Evolutionary conservation across 1,139 yeast species (phyloP), one percentile per base, ranked within the genome.

Genomic region (Ogataea hybrid): DNA sequence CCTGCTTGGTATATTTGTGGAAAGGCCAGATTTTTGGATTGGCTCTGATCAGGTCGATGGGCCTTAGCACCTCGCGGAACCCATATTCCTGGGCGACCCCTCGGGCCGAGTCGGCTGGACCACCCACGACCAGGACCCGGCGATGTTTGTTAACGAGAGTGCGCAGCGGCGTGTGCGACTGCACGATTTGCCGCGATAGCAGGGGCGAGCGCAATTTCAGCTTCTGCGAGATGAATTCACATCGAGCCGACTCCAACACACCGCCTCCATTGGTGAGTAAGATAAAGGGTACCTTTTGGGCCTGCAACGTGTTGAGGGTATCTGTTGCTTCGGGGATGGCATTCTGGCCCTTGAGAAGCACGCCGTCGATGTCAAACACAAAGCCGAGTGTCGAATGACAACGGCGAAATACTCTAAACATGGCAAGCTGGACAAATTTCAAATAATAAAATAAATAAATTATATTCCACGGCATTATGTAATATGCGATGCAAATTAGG

Each of bases 261-360:
- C 98, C 97, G 6, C 98, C 98, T 21, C 98, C 97, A 59, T 92
- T 92, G 15, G 97, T 92, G 59, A 92, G 69, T 35, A 92, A 62
- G 17, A 89, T 79, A 69, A 80, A 92, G 1, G 98, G 97, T 11
- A 90, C 68, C n/a, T 72, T 68, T 27, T 73, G 59, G 4, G 68
- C 49, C 43, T 81, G 70, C 39, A 92, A 70, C 18, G 77, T 62
- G 29, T 70, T 67, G 21, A 92, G 67, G 0, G 97, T 87, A 12
- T 71, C 70, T 18, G 67, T 67, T 2, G 96, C 97, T 35, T 73
- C 73, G 1, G 83, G 80, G 35, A 92, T 77, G 0, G 90, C 77
- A 35, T 70, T 70, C 20, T 77, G 69, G 14, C 97, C 96, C 45
- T 94, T 77, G 15, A 92, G 61, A 25, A 92, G 68, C n/a, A 92